Conservation (phyloP, 257 asterid genomes). For the Solanum virginianum region DNA sequence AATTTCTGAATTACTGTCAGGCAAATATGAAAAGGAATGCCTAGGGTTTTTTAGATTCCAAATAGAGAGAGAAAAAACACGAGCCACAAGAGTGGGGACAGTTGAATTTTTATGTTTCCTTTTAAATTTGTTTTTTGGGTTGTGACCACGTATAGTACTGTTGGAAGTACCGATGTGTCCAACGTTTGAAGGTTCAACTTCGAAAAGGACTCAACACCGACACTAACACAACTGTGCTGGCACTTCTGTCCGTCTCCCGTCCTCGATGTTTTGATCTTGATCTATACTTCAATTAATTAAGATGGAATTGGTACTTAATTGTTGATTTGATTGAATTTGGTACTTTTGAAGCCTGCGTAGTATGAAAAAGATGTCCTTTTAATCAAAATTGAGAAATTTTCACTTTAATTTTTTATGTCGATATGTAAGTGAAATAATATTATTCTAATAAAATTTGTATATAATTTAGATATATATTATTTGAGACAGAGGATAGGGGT, state of each 20-base stretch:
- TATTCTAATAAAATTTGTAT: too few species aligned
- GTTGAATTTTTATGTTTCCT: not conserved
- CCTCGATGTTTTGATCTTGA: not conserved
- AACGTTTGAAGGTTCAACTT: not conserved
- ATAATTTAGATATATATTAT: too few species aligned
- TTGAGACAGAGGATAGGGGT: too few species aligned
- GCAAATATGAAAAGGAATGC: not conserved
- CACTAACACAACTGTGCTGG: not conserved
- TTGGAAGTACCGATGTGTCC: constrained; percentile 8
- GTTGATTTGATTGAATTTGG: not conserved
- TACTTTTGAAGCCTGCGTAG: too few species aligned
- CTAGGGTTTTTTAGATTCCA: too few species aligned
- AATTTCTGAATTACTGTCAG: not conserved
- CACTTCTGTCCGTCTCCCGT: not conserved
- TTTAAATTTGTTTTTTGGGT: not conserved
- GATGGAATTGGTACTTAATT: too few species aligned
- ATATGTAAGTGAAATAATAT: too few species aligned
- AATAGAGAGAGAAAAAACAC: not conserved
- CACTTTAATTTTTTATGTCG: too few species aligned
- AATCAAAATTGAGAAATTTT: too few species aligned
- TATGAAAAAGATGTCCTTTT: too few species aligned
- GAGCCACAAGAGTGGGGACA: not conserved
- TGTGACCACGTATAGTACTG: not conserved
- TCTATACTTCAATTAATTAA: not conserved
- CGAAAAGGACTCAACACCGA: not conserved